Evolutionary conservation across 2,329 filamentous ascomycete species (phyloP).

Genomic region (Ambrosiella beaveri): DNA sequence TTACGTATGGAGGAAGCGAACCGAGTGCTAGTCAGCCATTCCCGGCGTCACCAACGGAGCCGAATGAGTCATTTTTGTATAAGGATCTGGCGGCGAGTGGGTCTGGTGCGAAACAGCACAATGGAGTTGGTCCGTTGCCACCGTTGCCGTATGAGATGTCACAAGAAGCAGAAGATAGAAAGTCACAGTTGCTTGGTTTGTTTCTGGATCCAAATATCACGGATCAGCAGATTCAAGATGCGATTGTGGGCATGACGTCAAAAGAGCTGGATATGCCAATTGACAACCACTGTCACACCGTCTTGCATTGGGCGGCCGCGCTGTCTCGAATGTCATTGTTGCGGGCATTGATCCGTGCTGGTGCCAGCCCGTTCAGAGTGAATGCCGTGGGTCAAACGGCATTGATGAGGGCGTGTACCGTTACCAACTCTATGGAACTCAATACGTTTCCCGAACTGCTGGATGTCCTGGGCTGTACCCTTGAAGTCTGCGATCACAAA

Average conservation of each 20-base stretch:
- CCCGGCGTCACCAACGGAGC: conserved; percentile 61
- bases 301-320: conserved; percentile 90
- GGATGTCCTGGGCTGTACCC: conserved; percentile 73
- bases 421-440: conserved; percentile 87
- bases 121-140: conserved; percentile 41
- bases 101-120: conserved; percentile 16
- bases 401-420: conserved; percentile 77
- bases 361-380: conserved; percentile 73
- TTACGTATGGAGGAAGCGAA: conserved; percentile 29
- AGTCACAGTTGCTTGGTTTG: conserved; percentile 63
- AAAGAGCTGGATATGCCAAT: conserved; percentile 84
- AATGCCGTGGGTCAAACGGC: conserved; percentile 85
- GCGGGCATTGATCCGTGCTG: conserved; percentile 62
- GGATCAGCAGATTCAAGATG: conserved; percentile 58
- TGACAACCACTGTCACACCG: conserved; percentile 74
- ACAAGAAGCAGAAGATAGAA: conserved; percentile 59
- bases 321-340: conserved; percentile 71
- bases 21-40: conserved; percentile 26
- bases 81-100: conserved; percentile 25
- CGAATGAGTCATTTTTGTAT: conserved; percentile 64
- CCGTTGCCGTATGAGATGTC: conserved; percentile 46
- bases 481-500: conserved; percentile 77
- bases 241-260: conserved; percentile 56
- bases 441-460: conserved; percentile 79
- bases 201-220: conserved; percentile 58